Base-by-base conservation (phyloP, 352 stramenopile species). In the Phytophthora cryptogea region DNA sequence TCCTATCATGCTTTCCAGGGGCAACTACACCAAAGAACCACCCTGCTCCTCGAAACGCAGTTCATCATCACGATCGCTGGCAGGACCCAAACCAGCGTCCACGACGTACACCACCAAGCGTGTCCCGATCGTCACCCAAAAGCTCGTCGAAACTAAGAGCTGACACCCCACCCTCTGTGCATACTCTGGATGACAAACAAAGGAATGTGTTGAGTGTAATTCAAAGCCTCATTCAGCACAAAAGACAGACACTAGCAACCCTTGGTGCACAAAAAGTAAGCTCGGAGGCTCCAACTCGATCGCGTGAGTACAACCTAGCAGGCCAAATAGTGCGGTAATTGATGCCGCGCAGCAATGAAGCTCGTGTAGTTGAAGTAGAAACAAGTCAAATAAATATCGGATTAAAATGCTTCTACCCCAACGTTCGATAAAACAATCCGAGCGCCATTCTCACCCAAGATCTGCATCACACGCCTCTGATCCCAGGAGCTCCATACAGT, bases 201-300 rank as follows among this genome's bases (percentile, higher is more conserved):
- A 71, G 69, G 30, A 88, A 85, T 28, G 76, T 89, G 52, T 70
- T 89, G 41, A 84, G 57, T 47, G 79, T 88, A 30, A 88, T 91
- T 66, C 80, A 91, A 44, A 91, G 78, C 51, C 76, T 91, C 54
- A 91, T 91, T 42, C 73, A 89, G 42, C 82, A 89, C 71, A 91
- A 91, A 64, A 78, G 82, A 56, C 77, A 89, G 33, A 88, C 77
- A 0, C 58, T 91, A 30, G 74, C 74, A 47, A 82, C 75, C 0
- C 70, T 91, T 13, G 66, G 73, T 32, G 54, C 51, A 4, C 72
- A 74, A 46, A 55, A 64, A 13, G 35, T 43, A 45, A 48, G 39
- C 10, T 11, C 42, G 16, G 47, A 35, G 33, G 53, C 49, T 1
- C 27, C 63, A 30, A 39, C 63, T 57, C 43, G 41, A 30, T 47